These are phyloP conservation scores for Pleurotus platypus DNA, from an alignment of 768 basidiomycete genomes.

Conservation along the genomic window DNA sequence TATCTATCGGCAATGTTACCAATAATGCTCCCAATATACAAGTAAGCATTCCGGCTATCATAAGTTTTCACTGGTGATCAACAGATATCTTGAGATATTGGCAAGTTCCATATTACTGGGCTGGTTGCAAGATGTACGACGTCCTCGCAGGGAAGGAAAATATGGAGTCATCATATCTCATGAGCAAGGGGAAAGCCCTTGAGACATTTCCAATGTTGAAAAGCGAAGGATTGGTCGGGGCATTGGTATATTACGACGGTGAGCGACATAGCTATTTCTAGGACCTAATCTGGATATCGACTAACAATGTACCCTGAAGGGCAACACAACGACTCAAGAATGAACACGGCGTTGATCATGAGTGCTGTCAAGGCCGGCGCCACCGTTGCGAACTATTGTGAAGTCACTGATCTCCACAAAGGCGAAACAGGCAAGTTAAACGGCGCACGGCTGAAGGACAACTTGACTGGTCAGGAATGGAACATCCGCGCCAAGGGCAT, in stretches of 20 bases:
- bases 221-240: constrained; percentile 85
- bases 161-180: constrained; percentile 93
- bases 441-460: constrained; percentile 78
- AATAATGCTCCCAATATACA: constrained; percentile 97
- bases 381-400: constrained; percentile 83
- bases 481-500: constrained; percentile 85
- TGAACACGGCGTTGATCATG: constrained; percentile 95
- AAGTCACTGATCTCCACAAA: constrained; percentile 79
- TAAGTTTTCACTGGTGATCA: constrained; percentile 5
- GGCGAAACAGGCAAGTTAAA: constrained; percentile 55
- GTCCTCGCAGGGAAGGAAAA: constrained; percentile 93
- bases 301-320: constrained; percentile 37
- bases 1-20: constrained; percentile 92
- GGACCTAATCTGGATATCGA: background rate
- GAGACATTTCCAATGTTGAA: constrained; percentile 98
- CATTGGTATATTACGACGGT: constrained; percentile 98
- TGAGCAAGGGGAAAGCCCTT: constrained; percentile 90
- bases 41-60: constrained; percentile 37
- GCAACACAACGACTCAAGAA: constrained; percentile 97
- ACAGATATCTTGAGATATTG: constrained; percentile 62
- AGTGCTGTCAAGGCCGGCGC: constrained; percentile 93
- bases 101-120: constrained; percentile 96
- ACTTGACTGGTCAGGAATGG: constrained; percentile 79
- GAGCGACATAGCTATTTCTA: constrained; percentile 21
- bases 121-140: constrained; percentile 96